phyloP scores from a whole-genome alignment of 2,329 filamentous ascomycete genomes.

The Ceratocystis papillata region DNA sequence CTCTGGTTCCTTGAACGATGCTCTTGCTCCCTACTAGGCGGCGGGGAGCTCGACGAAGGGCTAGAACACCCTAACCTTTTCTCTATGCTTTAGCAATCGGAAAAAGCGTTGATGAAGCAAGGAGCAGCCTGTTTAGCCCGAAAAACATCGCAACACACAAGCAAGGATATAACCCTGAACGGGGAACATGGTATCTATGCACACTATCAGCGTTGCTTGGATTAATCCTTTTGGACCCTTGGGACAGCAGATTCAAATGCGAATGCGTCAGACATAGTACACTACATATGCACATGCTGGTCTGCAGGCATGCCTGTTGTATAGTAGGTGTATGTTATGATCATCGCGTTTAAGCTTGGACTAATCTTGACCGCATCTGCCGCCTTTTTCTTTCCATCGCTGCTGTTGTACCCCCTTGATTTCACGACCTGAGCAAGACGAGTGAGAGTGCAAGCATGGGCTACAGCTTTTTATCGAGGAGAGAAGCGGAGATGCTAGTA shows the following conservation, averaged over 20 bases:
- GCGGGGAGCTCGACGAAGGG: not conserved
- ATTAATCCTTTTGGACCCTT: not conserved
- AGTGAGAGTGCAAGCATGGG: too few species aligned
- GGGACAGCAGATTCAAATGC: not conserved
- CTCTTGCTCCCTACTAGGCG: not conserved
- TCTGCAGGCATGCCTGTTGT: not conserved
- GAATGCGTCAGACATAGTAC: not conserved
- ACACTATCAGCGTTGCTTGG: not conserved
- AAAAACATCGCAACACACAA: not conserved
- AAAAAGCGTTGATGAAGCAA: not conserved
- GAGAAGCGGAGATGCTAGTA: too few species aligned
- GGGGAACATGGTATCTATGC: slow-evolving; percentile 2
- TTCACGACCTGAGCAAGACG: too few species aligned
- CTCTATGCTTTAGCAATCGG: not conserved
- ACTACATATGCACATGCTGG: not conserved
- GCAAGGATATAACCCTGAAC: slow-evolving; percentile 3
- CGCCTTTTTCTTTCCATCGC: not conserved
- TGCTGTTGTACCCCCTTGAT: not conserved
- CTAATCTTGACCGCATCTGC: slow-evolving; percentile 12
- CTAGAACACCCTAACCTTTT: not conserved
- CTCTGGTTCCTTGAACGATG: not conserved
- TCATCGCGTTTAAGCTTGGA: slow-evolving; percentile 8
- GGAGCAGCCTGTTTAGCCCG: not conserved
- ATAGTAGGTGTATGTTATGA: not conserved
- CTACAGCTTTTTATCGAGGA: too few species aligned